Evolutionary conservation across 2,329 filamentous ascomycete species (phyloP), one percentile per base, ranked within the genome.

Genomic region (Microsporum canis): DNA sequence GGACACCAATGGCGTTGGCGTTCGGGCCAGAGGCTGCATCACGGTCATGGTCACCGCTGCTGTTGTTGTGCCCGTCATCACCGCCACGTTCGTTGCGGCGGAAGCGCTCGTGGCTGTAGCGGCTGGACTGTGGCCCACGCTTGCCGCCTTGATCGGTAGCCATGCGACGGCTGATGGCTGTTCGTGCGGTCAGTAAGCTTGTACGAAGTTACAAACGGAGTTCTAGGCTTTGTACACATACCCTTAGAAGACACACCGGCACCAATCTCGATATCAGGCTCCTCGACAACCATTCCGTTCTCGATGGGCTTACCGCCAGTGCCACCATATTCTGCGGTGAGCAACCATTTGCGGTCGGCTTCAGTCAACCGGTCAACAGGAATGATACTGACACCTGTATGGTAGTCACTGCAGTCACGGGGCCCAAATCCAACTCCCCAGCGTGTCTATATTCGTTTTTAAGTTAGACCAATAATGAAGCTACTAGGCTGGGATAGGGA

Each of bases 391-490:
- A 97, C 82, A 58, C 94, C 94, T 8, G 87, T 94, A 66, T 86
- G 82, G 74, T 99, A 99, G 75, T 99, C 91, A 72, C 91, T 96
- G 79, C 94, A 99, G 73, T 99, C 94, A 70, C 94, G 86, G 53
- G 94, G 94, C 2, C 94, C 94, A 70, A 96, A 99, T 14, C 94
- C 94, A 57, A 99, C 94, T 66, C 94, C 94, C 94, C 94, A 99
- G 65, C 94, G 86, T 45, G 92, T 97, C 85, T 94, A 69, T 39
- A 33, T 29, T 29, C n/a, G 29, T 23, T 6, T n/a, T 43, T n/a
- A 43, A 47, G 56, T 64, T 61, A 64, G 67, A 14, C 31, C 38
- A 31, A 23, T 56, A 49, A 45, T 56, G 59, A 27, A 6, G 58
- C 10, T 27, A 60, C 5, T 23, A 38, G 17, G 17, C 17, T 23